These are phyloP conservation scores for Phytophthora constricta DNA, from an alignment of 352 stramenopile genomes.

Conservation along the genomic window DNA sequence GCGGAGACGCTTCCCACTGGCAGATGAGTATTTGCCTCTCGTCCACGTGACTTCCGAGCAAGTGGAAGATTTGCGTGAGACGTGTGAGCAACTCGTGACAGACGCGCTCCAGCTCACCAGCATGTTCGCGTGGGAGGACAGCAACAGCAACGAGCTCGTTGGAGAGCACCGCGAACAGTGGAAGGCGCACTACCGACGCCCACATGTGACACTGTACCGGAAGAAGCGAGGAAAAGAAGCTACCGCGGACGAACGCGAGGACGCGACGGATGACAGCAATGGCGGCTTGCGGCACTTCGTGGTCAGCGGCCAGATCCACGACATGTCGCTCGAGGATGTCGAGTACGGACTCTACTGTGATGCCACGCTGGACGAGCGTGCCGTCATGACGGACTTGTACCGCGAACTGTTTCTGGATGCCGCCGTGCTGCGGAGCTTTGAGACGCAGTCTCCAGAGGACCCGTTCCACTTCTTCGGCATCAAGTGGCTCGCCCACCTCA, in stretches of 20 bases:
- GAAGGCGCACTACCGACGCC: conserved; percentile 60
- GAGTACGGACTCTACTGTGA: conserved; percentile 61
- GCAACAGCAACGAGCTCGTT: conserved; percentile 47
- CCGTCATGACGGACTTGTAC: conserved; percentile 55
- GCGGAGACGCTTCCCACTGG: conserved; percentile 62
- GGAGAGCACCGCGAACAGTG: conserved; percentile 45
- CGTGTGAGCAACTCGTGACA: conserved; percentile 55
- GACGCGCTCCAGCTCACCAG: conserved; percentile 55
- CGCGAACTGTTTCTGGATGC: conserved; percentile 52
- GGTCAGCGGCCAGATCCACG: conserved; percentile 52
- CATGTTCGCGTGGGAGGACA: conserved; percentile 66
- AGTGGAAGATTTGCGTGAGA: conserved; percentile 48
- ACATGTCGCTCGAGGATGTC: conserved; percentile 56
- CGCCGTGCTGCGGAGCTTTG: conserved; percentile 46
- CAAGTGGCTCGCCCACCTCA: conserved; percentile 56
- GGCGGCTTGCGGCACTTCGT: conserved; percentile 48
- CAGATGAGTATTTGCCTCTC: conserved; percentile 56
- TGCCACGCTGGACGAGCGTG: conserved; percentile 51
- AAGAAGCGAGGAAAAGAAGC: conserved; percentile 40
- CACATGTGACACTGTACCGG: conserved; percentile 63
- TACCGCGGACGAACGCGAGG: conserved; percentile 20
- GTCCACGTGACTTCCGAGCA: conserved; percentile 49
- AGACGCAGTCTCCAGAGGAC: conserved; percentile 42
- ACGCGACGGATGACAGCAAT: conserved; percentile 19
- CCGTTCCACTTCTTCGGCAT: conserved; percentile 61